These are phyloP conservation scores for Haplosporangium sp. DNA, from an alignment of 371 early-diverging fungal species.

Conservation along the genomic window DNA sequence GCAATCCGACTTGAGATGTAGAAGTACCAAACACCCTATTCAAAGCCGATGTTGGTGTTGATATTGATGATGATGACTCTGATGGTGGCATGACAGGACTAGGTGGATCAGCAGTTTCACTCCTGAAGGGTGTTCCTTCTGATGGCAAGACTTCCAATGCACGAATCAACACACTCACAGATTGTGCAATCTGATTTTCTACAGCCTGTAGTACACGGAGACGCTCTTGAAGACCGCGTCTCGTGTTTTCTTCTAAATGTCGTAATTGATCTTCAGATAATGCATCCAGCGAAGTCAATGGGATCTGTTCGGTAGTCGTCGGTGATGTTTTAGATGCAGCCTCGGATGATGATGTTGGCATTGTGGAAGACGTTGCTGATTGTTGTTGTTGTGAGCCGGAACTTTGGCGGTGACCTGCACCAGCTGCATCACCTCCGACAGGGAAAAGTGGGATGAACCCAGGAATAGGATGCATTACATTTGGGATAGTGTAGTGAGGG, in stretches of 20 bases:
- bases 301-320: constrained; percentile 19
- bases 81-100: constrained; percentile 20
- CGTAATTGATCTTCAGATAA: constrained; percentile 71
- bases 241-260: constrained; percentile 64
- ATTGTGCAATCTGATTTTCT: constrained; percentile 72
- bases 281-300: constrained; percentile 50
- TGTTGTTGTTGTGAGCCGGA: not conserved
- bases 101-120: constrained; percentile 37
- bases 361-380: not conserved
- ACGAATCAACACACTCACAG: constrained; percentile 69
- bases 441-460: constrained; percentile 53
- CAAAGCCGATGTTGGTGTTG: constrained; percentile 14
- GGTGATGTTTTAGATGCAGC: not conserved
- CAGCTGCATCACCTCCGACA: constrained; percentile 16
- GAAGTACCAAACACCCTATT: constrained; percentile 21
- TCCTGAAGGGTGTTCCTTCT: constrained; percentile 21
- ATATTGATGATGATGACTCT: not conserved
- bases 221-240: constrained; percentile 70
- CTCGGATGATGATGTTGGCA: not conserved
- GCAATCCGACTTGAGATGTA: constrained; percentile 22
- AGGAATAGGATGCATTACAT: constrained; percentile 52
- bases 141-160: constrained; percentile 63
- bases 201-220: constrained; percentile 68
- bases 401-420: constrained; percentile 35
- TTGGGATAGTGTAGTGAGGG: constrained; percentile 32